Percentiles rank a stretch among this genome's conserved stretches.
Conservation (phyloP, 2,329 filamentous ascomycete genomes). For the Fusarium miscanthi region DNA sequence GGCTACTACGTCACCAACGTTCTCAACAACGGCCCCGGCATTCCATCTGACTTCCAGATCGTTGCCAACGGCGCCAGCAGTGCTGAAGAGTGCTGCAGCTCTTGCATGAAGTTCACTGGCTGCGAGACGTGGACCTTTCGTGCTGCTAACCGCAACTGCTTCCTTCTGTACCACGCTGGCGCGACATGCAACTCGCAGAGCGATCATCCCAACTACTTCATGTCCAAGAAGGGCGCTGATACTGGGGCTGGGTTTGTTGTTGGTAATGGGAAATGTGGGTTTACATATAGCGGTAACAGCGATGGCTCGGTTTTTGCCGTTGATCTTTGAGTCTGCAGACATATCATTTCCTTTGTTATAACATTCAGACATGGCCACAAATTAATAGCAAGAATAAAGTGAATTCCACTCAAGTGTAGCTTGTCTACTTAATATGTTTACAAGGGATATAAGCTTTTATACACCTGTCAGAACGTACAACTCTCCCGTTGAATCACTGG, state of each 20-base stretch:
- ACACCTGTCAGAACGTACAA: not conserved
- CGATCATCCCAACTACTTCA: slow-evolving; percentile 8
- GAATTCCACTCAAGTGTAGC: accelerated
- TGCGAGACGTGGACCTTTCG: slow-evolving; percentile 10
- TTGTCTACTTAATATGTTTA: accelerated
- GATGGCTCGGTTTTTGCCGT: slow-evolving; percentile 5
- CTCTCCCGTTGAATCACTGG: slow-evolving; percentile 9
- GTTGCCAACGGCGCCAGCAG: not conserved
- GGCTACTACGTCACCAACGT: slow-evolving; percentile 11
- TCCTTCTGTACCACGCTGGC: slow-evolving; percentile 8
- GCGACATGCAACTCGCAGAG: not conserved
- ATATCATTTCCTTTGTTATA: accelerated
- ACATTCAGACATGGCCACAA: accelerated
- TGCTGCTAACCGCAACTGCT: slow-evolving; percentile 8
- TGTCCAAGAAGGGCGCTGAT: slow-evolving; percentile 6
- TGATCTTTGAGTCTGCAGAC: not conserved
- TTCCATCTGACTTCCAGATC: slow-evolving; percentile 1
- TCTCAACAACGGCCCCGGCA: slow-evolving; percentile 12
- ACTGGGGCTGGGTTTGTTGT: not conserved
- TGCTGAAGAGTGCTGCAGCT: not conserved
- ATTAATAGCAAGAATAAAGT: not conserved
- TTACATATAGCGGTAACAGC: slow-evolving; percentile 9
- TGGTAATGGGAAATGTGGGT: slow-evolving; percentile 7
- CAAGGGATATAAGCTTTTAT: accelerated
- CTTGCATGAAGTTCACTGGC: slow-evolving; percentile 4